Evolutionary conservation across 129 eudicot genomes (phyloP), one percentile per base, ranked within the genome.

Genomic region (Centrapalus pauciflorus): DNA sequence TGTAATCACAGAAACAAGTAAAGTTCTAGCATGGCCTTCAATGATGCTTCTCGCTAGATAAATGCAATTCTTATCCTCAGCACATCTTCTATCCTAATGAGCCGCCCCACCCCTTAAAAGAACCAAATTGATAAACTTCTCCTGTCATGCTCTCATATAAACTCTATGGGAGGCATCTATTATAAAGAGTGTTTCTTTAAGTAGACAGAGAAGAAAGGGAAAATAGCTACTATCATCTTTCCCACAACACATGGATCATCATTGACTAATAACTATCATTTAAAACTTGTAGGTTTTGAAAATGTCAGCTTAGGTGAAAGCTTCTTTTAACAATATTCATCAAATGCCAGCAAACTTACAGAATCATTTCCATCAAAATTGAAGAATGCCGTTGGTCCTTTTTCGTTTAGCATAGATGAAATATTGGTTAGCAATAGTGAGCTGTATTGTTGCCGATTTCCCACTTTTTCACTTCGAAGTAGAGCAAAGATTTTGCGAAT

Each of bases 311-410:
- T 25, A 34, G 57, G 51, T n/a, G 55, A 25, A 66, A 34, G 54
- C 19, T 43, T 58, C 4, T 27, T 5, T 27, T 2, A 75, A 28
- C 60, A 11, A 49, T 34, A 64, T 23, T 38, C 43, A 56, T 46
- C 35, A 49, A 43, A 26, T 12, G 71, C 7, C n/a, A 60, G 13
- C 19, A 69, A 55, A 83, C 96, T 89, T 84, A 94, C 99, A 57
- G 99, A 94, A 76, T 86, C 92, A 66, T 72, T 56, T 56, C 99
- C 95, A 70, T 80, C 87, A 40, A 84, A 87, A 77, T 94, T 93
- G 74, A 94, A 89, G 78, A 94, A 94, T 7, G 99, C 95, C 4
- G 88, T 84, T 23, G 97, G 99, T 72, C 99, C 99, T 75, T 94
- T 94, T 85, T 89, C 99, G 71, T 94, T 89, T 55, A 94, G 76